Evolutionary conservation across 768 basidiomycete genomes (phyloP), one percentile per base, ranked within the genome.

Genomic region (Tricholoma bakamatsutake): DNA sequence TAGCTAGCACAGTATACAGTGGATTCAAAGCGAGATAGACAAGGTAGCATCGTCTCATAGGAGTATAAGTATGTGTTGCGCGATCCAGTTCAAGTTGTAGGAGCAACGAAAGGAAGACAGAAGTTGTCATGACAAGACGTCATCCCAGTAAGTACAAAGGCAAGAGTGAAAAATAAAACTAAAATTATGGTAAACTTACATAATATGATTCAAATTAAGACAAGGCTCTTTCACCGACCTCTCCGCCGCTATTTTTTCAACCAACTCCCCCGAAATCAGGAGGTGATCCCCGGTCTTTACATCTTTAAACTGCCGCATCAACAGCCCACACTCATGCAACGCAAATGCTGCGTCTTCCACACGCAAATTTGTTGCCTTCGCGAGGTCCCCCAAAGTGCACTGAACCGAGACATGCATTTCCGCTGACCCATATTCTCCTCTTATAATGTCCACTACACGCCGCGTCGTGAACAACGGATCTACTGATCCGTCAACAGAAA

Each of bases 341-440:
- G 94, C 92, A 70, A 92, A 94, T 0, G 92, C 88, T 0, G 86
- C 83, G 67, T 98, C 96, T 54, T 97, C 92, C 0, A 85, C 68
- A 1, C 90, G 81, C 52, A 98, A 73, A 69, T 90, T 87, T 47
- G 91, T 91, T 28, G 87, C 89, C 15, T 76, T 74, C 1, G 93
- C 87, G 55, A 98, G 82, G 34, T 90, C 85, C 8, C 73, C 75
- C n/a, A 98, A 78, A 17, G 87, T 85, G 67, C 88, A 91, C 18
- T 71, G 72, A 27, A 89, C 77, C 40, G 80, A 74, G 55, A 88
- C 77, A 59, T 93, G 85, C 5, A 83, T 83, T 34, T 80, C 81
- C 5, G 86, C 85, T 57, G 85, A 82, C 7, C 90, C 90, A 57
- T 90, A 85, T 3, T 74, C 67, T 50, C 82, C 81, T 11, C 77